Conservation (phyloP, 1,284 basidiomycete species). For the Hemileia vastatrix region DNA sequence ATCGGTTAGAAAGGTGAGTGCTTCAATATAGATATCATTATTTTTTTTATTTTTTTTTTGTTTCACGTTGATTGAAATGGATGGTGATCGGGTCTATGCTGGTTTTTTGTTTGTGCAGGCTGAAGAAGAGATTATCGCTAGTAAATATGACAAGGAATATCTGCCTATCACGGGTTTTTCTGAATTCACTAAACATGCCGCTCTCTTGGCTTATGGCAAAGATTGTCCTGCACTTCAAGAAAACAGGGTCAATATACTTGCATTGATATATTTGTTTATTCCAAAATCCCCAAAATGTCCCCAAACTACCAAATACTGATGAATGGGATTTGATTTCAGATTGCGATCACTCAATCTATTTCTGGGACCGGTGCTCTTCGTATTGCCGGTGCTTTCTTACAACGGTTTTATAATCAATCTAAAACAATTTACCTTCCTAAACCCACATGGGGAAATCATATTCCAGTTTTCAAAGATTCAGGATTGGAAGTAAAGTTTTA, state of each 20-base stretch:
- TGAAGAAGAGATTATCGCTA: slow-evolving; percentile 61
- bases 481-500: slow-evolving; percentile 88
- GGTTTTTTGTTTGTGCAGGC: slow-evolving; percentile 54
- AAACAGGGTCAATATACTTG: slow-evolving; percentile 56
- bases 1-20: slow-evolving; percentile 69
- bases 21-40: neutral
- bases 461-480: slow-evolving; percentile 62
- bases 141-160: slow-evolving; percentile 89
- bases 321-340: slow-evolving; percentile 48
- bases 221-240: slow-evolving; percentile 66
- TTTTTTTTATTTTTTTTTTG: neutral
- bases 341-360: slow-evolving; percentile 89
- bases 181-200: slow-evolving; percentile 79
- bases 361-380: slow-evolving; percentile 96
- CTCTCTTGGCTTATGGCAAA: slow-evolving; percentile 80
- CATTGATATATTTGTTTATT: neutral
- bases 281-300: neutral
- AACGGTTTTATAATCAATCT: slow-evolving; percentile 73
- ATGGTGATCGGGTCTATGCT: slow-evolving; percentile 1
- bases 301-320: neutral
- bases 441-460: slow-evolving; percentile 98
- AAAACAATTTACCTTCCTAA: slow-evolving; percentile 87
- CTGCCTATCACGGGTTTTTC: slow-evolving; percentile 87
- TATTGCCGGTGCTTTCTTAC: slow-evolving; percentile 88
- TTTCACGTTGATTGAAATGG: neutral